Percentiles rank a stretch among this genome's conserved stretches.
Conservation (phyloP, 169 alveolate species). For the Eimeria praecox region DNA sequence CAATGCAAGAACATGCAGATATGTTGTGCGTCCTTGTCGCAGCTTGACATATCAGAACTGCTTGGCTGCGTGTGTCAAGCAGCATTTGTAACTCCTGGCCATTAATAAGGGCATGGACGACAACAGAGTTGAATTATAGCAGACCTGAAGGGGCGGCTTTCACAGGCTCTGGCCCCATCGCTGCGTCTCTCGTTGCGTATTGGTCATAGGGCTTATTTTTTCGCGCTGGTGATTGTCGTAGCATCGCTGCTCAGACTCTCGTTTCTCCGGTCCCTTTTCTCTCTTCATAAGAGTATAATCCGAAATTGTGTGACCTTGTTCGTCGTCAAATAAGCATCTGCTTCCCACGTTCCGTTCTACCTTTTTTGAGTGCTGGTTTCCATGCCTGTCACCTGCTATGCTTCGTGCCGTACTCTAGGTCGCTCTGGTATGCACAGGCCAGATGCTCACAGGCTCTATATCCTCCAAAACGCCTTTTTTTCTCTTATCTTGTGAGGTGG, state of each 20-base stretch:
- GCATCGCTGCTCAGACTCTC: background rate
- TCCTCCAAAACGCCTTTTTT: too few species aligned
- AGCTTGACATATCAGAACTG: background rate
- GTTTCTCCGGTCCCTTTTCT: background rate
- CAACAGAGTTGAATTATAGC: background rate
- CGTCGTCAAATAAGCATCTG: background rate
- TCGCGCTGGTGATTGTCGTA: background rate
- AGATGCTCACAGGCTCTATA: background rate
- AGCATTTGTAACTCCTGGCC: background rate
- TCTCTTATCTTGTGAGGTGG: too few species aligned
- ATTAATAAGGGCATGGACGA: background rate
- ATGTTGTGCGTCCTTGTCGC: background rate
- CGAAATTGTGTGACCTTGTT: background rate
- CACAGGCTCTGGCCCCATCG: background rate
- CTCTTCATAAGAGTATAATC: background rate
- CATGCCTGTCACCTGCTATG: background rate
- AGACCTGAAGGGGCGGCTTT: background rate
- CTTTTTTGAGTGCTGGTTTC: background rate
- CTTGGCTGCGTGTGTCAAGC: background rate
- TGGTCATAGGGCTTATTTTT: background rate
- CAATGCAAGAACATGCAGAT: background rate
- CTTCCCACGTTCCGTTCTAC: background rate
- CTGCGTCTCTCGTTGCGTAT: background rate
- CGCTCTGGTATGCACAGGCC: background rate
- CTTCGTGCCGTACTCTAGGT: background rate